Base-by-base conservation (phyloP, 345 rosid species). In the Bruguiera gymnorhiza region DNA sequence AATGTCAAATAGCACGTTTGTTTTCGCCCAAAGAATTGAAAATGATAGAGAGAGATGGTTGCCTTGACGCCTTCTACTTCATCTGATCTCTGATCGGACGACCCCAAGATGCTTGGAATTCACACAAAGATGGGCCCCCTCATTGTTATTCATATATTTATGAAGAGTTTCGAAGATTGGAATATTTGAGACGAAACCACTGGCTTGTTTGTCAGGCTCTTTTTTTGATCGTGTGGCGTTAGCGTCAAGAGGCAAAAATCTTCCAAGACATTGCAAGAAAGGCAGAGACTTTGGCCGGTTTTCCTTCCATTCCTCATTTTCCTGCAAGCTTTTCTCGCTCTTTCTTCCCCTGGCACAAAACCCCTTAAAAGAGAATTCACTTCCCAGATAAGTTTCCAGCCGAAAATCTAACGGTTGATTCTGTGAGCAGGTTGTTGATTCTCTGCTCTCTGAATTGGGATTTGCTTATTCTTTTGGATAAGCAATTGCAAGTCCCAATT, bases 381-480 rank as follows among this genome's bases (percentile, higher is more conserved):
- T 36, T 21, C 61, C 65, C 37, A 37, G 30, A 62, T 43, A 43
- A 43, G 50, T 8, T 43, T 43, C 50, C 5, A 2, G 50, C 18
- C 64, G 29, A 74, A 57, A 58, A 46, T 64, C 46, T 64, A 2
- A 2, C 50, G 26, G 23, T 21, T 19, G 29, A 9, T 34, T 9
- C 46, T 27, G 57, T 20, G 9, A 18, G 65, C 70, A 18, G 31
- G 46, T 63, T 11, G 16, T 43, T 65, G 21, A 72, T 52, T 63
- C 70, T 34, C 64, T 61, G 37, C 80, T 82, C 78, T 78, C 81
- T 77, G 68, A 77, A 82, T 83, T 81, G 74, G 88, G 80, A 57
- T 66, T 80, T 74, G 76, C 68, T 67, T 73, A 11, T 56, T 23
- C 53, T 68, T 78, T 27, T 56, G 55, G 60, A 43, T 15, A 13